These are phyloP conservation scores for Penicillium sp. DNA, from an alignment of 2,329 filamentous ascomycete genomes.

Conservation along the genomic window DNA sequence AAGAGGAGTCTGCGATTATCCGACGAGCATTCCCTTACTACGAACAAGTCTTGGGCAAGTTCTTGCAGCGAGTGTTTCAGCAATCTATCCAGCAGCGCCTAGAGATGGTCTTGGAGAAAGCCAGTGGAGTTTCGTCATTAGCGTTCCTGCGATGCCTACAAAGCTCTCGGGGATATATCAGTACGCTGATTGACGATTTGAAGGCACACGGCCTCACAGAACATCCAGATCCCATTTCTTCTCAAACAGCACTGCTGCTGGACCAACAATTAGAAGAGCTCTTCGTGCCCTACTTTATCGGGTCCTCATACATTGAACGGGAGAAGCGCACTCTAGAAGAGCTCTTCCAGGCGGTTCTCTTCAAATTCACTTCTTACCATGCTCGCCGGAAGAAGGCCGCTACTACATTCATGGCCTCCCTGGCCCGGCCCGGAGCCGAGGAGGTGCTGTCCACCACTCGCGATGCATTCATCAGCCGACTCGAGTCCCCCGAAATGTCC, in stretches of 20 bases:
- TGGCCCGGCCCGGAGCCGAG: constrained; percentile 79
- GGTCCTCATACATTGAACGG: constrained; percentile 67
- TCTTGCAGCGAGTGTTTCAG: constrained; percentile 94
- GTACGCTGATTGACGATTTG: constrained; percentile 83
- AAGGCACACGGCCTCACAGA: constrained; percentile 95
- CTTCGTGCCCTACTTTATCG: constrained; percentile 68
- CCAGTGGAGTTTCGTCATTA: constrained; percentile 84
- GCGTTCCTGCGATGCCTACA: constrained; percentile 91
- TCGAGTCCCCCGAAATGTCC: constrained; percentile 87
- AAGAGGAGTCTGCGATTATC: constrained; percentile 96
- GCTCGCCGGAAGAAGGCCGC: constrained; percentile 77
- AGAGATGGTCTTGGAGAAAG: constrained; percentile 95
- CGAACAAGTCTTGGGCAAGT: constrained; percentile 89
- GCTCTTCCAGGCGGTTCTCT: constrained; percentile 85
- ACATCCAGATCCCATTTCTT: constrained; percentile 86
- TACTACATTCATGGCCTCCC: constrained; percentile 87
- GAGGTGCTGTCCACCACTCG: constrained; percentile 86
- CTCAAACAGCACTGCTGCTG: constrained; percentile 73
- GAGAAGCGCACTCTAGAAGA: constrained; percentile 73
- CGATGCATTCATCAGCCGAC: constrained; percentile 85
- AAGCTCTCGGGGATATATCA: constrained; percentile 86
- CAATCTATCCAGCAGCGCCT: constrained; percentile 96
- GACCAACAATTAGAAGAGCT: constrained; percentile 70
- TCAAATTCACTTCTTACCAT: constrained; percentile 97
- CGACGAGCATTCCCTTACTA: constrained; percentile 95